These are phyloP conservation scores for Acacia confusa DNA, from an alignment of 306 rosid species.

Conservation along the genomic window DNA sequence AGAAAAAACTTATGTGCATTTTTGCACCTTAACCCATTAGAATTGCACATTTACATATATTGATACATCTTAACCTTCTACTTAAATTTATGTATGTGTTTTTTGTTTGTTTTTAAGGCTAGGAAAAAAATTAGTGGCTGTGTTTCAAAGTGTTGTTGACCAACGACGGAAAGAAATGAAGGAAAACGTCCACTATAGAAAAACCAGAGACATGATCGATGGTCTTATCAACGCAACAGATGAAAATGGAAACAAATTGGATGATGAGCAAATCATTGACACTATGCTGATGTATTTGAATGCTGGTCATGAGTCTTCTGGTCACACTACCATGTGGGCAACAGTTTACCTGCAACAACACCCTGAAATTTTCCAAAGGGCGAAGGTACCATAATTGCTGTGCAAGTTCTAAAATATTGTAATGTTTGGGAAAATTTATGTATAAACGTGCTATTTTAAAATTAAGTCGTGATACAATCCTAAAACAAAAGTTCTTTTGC, in stretches of 20 bases:
- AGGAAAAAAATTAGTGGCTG: slow-evolving; percentile 48
- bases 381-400: not conserved
- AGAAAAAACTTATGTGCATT: too few species aligned
- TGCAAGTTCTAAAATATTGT: too few species aligned
- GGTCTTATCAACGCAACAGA: slow-evolving; percentile 53
- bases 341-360: slow-evolving; percentile 46
- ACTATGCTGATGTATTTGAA: slow-evolving; percentile 80
- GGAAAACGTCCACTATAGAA: not conserved
- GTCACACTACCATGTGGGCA: slow-evolving; percentile 83
- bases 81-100: not conserved
- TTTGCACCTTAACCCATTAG: too few species aligned
- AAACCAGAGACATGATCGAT: slow-evolving; percentile 80
- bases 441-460: too few species aligned
- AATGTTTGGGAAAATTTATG: too few species aligned
- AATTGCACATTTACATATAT: too few species aligned
- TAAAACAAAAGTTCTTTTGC: not conserved
- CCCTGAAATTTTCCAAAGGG: slow-evolving; percentile 8
- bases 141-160: slow-evolving; percentile 54
- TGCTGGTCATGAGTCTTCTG: slow-evolving; percentile 95
- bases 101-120: slow-evolving; percentile 39
- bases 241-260: slow-evolving; percentile 66
- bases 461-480: too few species aligned
- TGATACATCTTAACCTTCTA: too few species aligned
- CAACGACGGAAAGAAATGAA: slow-evolving; percentile 41
- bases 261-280: slow-evolving; percentile 74